Evolutionary conservation across 192 early-diverging fungal genomes (phyloP).

Genomic region (Phycomyces blakesleeanus): DNA sequence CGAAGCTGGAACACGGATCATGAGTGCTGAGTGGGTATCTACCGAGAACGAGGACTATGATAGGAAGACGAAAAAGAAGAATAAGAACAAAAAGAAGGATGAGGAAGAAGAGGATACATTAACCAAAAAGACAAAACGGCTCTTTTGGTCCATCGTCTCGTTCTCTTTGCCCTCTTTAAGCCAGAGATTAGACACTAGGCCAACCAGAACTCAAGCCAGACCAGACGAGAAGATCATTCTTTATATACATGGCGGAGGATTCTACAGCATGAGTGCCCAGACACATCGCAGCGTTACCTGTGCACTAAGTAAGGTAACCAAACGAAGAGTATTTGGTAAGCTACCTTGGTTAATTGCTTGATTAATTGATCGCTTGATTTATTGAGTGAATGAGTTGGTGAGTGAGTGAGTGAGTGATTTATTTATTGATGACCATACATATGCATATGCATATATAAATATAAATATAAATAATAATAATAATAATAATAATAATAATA

Average conservation of each 20-base stretch:
- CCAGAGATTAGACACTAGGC: neutral
- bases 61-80: too few relatives aligned
- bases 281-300: conserved; percentile 25
- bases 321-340: conserved; percentile 21
- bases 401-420: too few relatives aligned
- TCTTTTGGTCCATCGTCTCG: neutral
- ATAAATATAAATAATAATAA: too few relatives aligned
- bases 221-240: conserved; percentile 19
- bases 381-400: too few relatives aligned
- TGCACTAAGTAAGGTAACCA: conserved; percentile 26
- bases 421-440: too few relatives aligned
- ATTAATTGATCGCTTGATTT: too few relatives aligned
- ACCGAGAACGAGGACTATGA: too few relatives aligned
- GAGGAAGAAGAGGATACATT: neutral
- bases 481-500: too few relatives aligned
- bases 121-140: conserved; percentile 8
- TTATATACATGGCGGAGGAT: conserved; percentile 31
- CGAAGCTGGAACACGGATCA: conserved; percentile 7
- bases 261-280: conserved; percentile 31
- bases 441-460: too few relatives aligned
- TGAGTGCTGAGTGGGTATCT: conserved; percentile 29
- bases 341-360: too few relatives aligned
- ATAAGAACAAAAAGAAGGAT: too few relatives aligned
- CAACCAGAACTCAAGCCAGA: neutral
- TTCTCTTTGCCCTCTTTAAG: neutral